phyloP scores from a whole-genome alignment of 768 basidiomycete genomes.

The Mycena kentingensis region DNA sequence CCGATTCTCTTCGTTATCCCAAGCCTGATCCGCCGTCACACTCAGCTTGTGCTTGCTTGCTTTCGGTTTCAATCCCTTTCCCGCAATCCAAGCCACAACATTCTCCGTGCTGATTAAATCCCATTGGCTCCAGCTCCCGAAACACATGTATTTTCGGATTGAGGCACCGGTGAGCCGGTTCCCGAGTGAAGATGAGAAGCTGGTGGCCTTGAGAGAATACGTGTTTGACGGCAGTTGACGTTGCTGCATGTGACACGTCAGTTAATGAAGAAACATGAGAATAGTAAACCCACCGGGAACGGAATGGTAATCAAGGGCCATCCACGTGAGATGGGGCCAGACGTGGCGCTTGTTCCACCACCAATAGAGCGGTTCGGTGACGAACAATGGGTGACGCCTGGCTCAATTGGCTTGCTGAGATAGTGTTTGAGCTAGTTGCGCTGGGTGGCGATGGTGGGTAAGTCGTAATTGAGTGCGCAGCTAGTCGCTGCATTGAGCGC shows the following conservation, averaged over 20 bases:
- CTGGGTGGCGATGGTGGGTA: conserved; percentile 5
- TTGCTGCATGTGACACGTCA: conserved; percentile 26
- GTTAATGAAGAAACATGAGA: conserved; percentile 7
- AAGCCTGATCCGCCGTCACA: too few relatives aligned
- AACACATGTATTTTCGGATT: conserved; percentile 33
- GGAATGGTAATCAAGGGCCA: conserved; percentile 37
- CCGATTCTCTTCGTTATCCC: too few relatives aligned
- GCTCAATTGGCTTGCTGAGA: conserved; percentile 28
- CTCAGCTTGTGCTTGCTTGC: too few relatives aligned
- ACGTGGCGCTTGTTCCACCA: conserved; percentile 27
- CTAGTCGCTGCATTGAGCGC: conserved; percentile 27
- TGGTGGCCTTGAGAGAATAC: conserved; percentile 30
- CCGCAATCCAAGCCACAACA: conserved; percentile 12
- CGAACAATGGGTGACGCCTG: too few relatives aligned
- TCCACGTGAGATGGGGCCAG: conserved; percentile 33
- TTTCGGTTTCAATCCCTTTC: too few relatives aligned
- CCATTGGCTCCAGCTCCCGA: conserved; percentile 33
- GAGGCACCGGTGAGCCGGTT: conserved; percentile 28
- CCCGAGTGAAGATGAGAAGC: conserved; percentile 29
- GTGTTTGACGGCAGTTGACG: conserved; percentile 33
- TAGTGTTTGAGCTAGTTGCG: conserved; percentile 32
- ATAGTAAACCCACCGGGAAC: conserved; percentile 35
- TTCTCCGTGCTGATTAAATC: conserved; percentile 32
- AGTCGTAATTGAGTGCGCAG: conserved; percentile 26
- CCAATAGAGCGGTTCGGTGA: conserved; percentile 31